These are phyloP conservation scores for Ganoderma leucocontextum DNA, from an alignment of 1,284 basidiomycete genomes.

Conservation along the genomic window DNA sequence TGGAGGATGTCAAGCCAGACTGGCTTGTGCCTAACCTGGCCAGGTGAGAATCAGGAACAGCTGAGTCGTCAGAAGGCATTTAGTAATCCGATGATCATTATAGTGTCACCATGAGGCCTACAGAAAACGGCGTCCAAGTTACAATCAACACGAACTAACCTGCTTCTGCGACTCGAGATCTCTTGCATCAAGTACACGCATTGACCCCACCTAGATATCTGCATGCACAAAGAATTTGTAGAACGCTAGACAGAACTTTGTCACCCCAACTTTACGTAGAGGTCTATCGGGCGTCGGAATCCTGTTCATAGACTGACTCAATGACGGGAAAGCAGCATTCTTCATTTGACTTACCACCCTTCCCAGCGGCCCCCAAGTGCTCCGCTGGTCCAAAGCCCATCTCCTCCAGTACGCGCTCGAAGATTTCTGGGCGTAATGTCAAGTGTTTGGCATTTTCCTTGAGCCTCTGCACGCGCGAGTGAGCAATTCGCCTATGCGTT, in stretches of 20 bases:
- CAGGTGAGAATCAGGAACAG: constrained; percentile 47
- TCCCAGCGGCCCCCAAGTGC: constrained; percentile 62
- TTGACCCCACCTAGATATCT: background rate
- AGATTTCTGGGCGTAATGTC: constrained; percentile 67
- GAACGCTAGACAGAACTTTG: constrained; percentile 1
- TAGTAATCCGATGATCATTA: background rate
- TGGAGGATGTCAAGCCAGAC: constrained; percentile 63
- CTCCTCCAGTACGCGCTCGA: constrained; percentile 57
- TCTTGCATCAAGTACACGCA: background rate
- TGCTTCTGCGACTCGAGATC: background rate
- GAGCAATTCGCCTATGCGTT: constrained; percentile 5
- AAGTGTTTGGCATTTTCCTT: constrained; percentile 65
- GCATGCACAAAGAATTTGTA: background rate
- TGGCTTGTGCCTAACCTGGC: constrained; percentile 72
- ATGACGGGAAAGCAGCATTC: background rate
- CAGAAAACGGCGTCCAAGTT: constrained; percentile 54
- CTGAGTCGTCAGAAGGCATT: background rate
- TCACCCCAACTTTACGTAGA: constrained; percentile 47
- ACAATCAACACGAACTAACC: constrained; percentile 46
- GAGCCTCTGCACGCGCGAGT: constrained; percentile 49
- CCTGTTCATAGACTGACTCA: constrained; percentile 42
- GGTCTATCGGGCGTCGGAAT: constrained; percentile 57
- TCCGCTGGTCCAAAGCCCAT: constrained; percentile 68
- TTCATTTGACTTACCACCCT: constrained; percentile 54
- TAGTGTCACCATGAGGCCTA: constrained; percentile 56